Conservation (phyloP, 345 rosid genomes). For the Tarenaya hassleriana region DNA sequence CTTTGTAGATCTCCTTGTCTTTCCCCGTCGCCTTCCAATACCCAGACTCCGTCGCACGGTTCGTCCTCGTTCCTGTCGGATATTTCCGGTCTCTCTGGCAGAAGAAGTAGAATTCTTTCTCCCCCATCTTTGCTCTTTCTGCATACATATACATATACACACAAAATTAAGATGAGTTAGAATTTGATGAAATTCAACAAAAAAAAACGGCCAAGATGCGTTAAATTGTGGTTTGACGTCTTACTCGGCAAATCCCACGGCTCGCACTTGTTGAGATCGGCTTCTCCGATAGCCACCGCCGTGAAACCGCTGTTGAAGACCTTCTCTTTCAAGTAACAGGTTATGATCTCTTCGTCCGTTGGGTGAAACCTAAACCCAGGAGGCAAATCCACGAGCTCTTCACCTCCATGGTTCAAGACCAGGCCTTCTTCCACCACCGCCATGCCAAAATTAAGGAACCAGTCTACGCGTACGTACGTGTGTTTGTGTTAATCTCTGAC, state of each 20-base stretch:
- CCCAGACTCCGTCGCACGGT: slow-evolving; percentile 87
- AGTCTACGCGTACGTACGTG: no score
- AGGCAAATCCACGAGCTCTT: slow-evolving; percentile 36
- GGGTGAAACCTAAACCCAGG: slow-evolving; percentile 95
- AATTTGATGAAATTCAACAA: no score
- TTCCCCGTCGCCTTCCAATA: slow-evolving; percentile 99
- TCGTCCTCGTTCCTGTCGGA: slow-evolving; percentile 94
- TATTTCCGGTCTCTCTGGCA: slow-evolving; percentile 89
- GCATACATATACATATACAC: slow-evolving; percentile 5
- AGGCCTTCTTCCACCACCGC: no score
- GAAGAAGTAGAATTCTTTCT: slow-evolving; percentile 87
- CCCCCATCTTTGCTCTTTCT: slow-evolving; percentile 97
- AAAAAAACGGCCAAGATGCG: no score
- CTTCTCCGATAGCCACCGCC: slow-evolving; percentile 67
- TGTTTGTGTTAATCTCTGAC: no score
- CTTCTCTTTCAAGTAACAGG: slow-evolving; percentile 58
- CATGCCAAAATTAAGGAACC: no score
- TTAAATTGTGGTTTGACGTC: slow-evolving; percentile 10
- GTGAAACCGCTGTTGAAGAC: slow-evolving; percentile 40
- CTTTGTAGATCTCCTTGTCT: slow-evolving; percentile 73
- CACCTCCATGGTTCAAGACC: no score
- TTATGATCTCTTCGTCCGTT: slow-evolving; percentile 80
- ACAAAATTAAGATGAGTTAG: slow-evolving; percentile 4
- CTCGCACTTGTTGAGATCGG: slow-evolving; percentile 82
- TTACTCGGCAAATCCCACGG: slow-evolving; percentile 94